These are phyloP conservation scores for Discostella stelligeroides DNA, from an alignment of 108 stramenopile species.

Conservation along the genomic window DNA sequence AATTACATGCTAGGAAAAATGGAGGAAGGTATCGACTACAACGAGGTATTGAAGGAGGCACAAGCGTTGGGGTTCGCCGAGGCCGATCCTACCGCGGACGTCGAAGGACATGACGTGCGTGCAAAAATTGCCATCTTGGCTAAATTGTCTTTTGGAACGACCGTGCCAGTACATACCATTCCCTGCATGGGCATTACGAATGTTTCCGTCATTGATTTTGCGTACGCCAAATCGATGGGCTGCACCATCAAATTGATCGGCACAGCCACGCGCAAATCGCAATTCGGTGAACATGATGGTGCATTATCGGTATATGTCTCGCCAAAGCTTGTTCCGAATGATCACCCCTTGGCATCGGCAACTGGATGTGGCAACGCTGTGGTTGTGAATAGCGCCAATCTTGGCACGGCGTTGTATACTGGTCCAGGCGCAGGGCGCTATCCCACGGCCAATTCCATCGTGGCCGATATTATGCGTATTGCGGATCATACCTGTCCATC, in stretches of 20 bases:
- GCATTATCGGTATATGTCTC: conserved; percentile 81
- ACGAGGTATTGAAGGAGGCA: conserved; percentile 71
- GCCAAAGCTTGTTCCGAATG: conserved; percentile 74
- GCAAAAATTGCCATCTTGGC: conserved; percentile 91
- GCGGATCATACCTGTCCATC: conserved; percentile 55
- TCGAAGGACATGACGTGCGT: conserved; percentile 92
- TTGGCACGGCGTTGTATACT: conserved; percentile 70
- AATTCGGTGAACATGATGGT: conserved; percentile 64
- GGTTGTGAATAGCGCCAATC: conserved; percentile 69
- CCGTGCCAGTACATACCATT: conserved; percentile 64
- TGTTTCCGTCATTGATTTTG: conserved; percentile 78
- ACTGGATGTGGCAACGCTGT: conserved; percentile 81
- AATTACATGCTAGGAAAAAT: conserved; percentile 84
- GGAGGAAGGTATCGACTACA: conserved; percentile 66
- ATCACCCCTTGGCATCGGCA: conserved; percentile 67
- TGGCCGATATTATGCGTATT: conserved; percentile 86
- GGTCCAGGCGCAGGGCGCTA: conserved; percentile 94
- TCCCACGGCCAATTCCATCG: conserved; percentile 93
- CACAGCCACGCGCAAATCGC: conserved; percentile 69
- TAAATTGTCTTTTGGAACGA: conserved; percentile 86
- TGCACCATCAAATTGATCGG: conserved; percentile 94
- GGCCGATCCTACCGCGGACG: conserved; percentile 84
- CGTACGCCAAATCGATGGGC: conserved; percentile 78
- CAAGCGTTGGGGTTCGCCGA: conserved; percentile 83
- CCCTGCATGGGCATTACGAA: conserved; percentile 84